phyloP scores from a whole-genome alignment of 192 early-diverging fungal species.

The Lobosporangium transversale region DNA sequence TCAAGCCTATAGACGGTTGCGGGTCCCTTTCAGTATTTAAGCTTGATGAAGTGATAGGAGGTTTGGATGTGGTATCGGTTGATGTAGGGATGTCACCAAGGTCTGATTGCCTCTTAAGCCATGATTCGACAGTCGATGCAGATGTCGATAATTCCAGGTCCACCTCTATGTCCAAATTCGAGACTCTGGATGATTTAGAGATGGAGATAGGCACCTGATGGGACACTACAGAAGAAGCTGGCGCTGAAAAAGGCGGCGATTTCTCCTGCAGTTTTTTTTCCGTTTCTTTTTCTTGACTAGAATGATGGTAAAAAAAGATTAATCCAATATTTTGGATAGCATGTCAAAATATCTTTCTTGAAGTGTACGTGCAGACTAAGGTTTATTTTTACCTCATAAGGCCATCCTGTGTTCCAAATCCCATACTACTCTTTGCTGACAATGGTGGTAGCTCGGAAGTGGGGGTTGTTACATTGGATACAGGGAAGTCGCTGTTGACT shows the following conservation, averaged over 20 bases:
- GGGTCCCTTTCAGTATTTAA: background rate
- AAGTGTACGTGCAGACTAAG: too few species aligned
- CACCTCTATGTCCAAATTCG: slow-evolving; percentile 2
- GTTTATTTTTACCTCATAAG: slow-evolving; percentile 11
- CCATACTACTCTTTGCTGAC: slow-evolving; percentile 1
- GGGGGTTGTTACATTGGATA: slow-evolving; percentile 1
- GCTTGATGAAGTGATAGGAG: background rate
- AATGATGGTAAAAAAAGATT: too few species aligned
- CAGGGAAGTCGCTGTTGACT: background rate
- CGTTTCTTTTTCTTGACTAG: too few species aligned
- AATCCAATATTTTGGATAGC: too few species aligned
- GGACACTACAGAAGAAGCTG: background rate
- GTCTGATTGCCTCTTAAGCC: slow-evolving; percentile 20
- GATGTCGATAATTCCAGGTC: slow-evolving; percentile 14
- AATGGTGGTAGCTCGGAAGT: slow-evolving; percentile 7
- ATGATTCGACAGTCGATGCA: slow-evolving; percentile 30
- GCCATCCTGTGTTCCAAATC: slow-evolving; percentile 14
- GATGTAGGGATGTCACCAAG: background rate
- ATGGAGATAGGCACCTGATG: background rate
- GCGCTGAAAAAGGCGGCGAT: background rate
- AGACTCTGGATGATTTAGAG: background rate
- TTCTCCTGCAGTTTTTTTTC: too few species aligned
- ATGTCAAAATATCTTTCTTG: too few species aligned
- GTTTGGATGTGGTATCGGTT: too few species aligned
- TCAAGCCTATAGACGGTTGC: background rate